Evolutionary conservation across 2,329 filamentous ascomycete genomes (phyloP).

Genomic region (Xylariaceae sp.): DNA sequence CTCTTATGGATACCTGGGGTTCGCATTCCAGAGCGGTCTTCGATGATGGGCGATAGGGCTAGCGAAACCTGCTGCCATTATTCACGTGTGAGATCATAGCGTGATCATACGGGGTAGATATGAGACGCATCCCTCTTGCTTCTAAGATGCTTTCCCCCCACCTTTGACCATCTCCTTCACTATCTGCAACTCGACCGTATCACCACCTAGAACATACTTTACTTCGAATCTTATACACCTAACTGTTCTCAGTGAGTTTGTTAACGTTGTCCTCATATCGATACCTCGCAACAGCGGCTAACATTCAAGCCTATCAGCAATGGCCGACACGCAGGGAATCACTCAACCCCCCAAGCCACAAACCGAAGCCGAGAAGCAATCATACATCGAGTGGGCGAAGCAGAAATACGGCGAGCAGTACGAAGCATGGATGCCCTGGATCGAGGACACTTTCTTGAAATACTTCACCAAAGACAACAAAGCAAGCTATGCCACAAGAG

Average conservation of each 20-base stretch:
- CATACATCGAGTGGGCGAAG: slow-evolving; percentile 49
- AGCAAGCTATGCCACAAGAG: slow-evolving; percentile 65
- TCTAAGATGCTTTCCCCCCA: not conserved
- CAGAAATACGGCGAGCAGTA: slow-evolving; percentile 68
- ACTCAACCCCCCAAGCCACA: not conserved
- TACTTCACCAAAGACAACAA: slow-evolving; percentile 78
- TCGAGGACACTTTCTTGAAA: slow-evolving; percentile 67
- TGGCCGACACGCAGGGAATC: slow-evolving; percentile 6
- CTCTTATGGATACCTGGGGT: not conserved
- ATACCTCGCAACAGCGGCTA: not conserved
- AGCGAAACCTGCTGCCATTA: slow-evolving; percentile 1
- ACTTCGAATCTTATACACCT: too few species aligned
- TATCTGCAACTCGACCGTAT: too few species aligned
- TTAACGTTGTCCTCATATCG: not conserved
- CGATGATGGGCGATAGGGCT: not conserved
- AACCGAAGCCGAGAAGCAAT: slow-evolving; percentile 3
- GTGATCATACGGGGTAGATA: not conserved
- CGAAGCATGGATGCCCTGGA: slow-evolving; percentile 72
- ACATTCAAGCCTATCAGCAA: not conserved
- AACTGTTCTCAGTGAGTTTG: not conserved
- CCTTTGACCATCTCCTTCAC: not conserved
- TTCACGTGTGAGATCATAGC: slow-evolving; percentile 14
- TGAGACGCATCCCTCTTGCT: not conserved
- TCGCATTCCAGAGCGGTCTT: slow-evolving; percentile 1
- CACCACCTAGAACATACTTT: too few species aligned